Conservation (phyloP, 73 alveolate species). For the Breviolum minutum region DNA sequence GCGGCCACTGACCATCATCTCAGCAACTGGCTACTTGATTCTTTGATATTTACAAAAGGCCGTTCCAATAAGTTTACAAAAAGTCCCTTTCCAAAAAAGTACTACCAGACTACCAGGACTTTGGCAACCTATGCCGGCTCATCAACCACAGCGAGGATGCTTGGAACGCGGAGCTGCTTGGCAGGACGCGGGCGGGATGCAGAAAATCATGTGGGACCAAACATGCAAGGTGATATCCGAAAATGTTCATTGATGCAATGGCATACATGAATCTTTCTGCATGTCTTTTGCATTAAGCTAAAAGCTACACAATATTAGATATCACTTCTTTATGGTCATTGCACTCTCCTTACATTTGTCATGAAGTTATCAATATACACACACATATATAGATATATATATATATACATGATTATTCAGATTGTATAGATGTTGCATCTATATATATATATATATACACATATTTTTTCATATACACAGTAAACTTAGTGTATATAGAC, state of each 20-base stretch:
- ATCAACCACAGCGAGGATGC: slow-evolving; percentile 68
- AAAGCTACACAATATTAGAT: background rate
- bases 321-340: too few species aligned
- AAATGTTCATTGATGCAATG: background rate
- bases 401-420: too few species aligned
- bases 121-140: slow-evolving; percentile 49
- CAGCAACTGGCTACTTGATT: too few species aligned
- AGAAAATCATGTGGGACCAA: background rate
- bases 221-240: background rate
- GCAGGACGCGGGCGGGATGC: background rate
- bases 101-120: slow-evolving; percentile 34
- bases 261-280: background rate
- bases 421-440: too few species aligned
- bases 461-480: background rate
- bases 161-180: slow-evolving; percentile 46
- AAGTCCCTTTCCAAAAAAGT: too few species aligned
- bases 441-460: background rate
- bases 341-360: too few species aligned
- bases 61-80: too few species aligned
- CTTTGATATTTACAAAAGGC: too few species aligned
- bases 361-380: too few species aligned
- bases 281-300: background rate
- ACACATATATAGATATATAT: too few species aligned
- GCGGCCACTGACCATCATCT: background rate
- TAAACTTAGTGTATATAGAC: background rate